Evolutionary conservation across 225 moss, liverwort and hornwort genomes (phyloP), one percentile per base, ranked within the genome.

Genomic region (Pseudisothecium myosuroides): DNA sequence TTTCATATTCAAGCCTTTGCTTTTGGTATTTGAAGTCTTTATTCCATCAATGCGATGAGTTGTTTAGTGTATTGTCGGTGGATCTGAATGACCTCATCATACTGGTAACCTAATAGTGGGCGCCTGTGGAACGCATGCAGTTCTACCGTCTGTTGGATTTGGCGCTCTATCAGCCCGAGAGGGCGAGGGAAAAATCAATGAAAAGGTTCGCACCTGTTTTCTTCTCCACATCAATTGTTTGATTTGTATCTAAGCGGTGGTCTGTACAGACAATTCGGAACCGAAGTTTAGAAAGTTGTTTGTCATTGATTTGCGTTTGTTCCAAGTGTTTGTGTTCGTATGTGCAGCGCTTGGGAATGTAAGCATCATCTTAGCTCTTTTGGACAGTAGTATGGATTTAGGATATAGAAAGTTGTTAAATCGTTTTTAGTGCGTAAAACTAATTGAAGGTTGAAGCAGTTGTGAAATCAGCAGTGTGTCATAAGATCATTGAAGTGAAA

Each of bases 61-160:
- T 69, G 22, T 75, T 14, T 85, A 49, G 39, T 78, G 77, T 31
- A 86, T 16, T 83, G 45, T 79, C 19, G 65, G 79, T 74, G 87
- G 56, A 69, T 65, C 49, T 84, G 45, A 84, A 73, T 60, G 45
- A 80, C 77, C 63, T 80, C 16, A 63, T 12, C 62, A 22, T 65
- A 72, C 34, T 60, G 59, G 41, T 85, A 72, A 54, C 37, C 37
- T 64, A 62, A 77, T 85, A 52, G 29, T 88, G 81, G 81, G n/a
- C 34, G 32, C 36, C 60, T 87, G 43, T 86, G 81, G 87, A 84
- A 58, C 55, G 41, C 71, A 29, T 94, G 91, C 92, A 99, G 99
- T 97, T n/a, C 87, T 99, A 64, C 95, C 99, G 31, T 97, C 99
- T 55, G 90, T 99, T 92, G 99, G 99, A 78, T 85, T 95, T 80